Conservation (phyloP, 129 eudicot genomes). For the Kitagawia praeruptora region DNA sequence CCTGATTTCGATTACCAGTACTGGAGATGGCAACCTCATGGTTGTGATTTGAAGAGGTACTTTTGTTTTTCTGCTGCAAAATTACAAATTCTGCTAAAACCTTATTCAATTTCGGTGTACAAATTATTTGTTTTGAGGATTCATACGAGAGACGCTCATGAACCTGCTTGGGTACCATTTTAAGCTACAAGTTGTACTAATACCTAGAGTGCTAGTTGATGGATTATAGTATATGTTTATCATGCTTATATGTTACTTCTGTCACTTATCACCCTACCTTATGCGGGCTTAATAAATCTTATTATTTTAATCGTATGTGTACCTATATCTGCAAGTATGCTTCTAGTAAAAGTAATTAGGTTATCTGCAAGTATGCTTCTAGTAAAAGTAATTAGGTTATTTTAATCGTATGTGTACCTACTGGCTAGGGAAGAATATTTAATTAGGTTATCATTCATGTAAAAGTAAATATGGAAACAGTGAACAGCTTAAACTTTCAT, state of each 20-base stretch:
- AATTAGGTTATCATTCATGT: background rate
- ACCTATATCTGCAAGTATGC: background rate
- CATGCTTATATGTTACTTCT: background rate
- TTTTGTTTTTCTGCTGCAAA: background rate
- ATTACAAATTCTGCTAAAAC: background rate
- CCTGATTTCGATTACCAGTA: conserved; percentile 59
- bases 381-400: too few relatives aligned
- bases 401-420: too few relatives aligned
- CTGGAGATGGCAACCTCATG: conserved; percentile 93
- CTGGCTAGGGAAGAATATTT: background rate
- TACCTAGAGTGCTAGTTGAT: background rate
- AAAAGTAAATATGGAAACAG: background rate
- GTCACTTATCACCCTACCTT: background rate
- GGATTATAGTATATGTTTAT: background rate
- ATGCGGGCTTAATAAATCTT: background rate
- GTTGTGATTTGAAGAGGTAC: conserved; percentile 80
- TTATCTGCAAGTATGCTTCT: background rate
- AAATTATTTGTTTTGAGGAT: background rate
- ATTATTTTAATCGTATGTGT: too few relatives aligned
- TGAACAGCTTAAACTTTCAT: background rate
- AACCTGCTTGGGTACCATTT: background rate
- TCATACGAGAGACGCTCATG: background rate
- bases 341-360: too few relatives aligned
- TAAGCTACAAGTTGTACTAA: background rate
- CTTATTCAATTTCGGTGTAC: background rate